Evolutionary conservation across 805 yeast genomes (phyloP).

Genomic region (Dipodascus geniculatus): DNA sequence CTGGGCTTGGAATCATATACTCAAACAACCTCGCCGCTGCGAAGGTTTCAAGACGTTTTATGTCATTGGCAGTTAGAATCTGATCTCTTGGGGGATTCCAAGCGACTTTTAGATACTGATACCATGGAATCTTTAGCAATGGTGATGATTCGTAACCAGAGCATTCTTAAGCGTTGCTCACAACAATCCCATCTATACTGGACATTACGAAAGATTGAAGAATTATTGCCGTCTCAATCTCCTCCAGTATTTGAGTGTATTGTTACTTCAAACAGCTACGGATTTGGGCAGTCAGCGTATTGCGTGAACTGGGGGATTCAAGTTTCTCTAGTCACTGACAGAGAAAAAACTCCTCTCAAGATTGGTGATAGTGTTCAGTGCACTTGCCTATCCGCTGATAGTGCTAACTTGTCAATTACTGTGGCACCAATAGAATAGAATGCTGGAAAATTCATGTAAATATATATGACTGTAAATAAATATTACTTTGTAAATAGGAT

Average conservation of each 20-base stretch:
- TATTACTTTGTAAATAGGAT: too few relatives aligned
- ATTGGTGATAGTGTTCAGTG: neutral
- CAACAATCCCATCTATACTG: slow-evolving; percentile 9
- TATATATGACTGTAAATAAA: neutral
- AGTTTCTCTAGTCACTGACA: neutral
- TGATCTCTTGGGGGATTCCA: slow-evolving; percentile 21
- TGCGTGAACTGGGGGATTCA: slow-evolving; percentile 2
- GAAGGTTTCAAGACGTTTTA: slow-evolving; percentile 70
- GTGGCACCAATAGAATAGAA: neutral
- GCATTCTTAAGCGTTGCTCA: slow-evolving; percentile 9
- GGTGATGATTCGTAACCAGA: slow-evolving; percentile 8
- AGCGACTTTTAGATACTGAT: slow-evolving; percentile 2
- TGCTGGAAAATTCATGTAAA: too few relatives aligned
- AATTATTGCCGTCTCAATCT: neutral
- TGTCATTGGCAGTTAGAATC: slow-evolving; percentile 68
- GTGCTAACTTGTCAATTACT: neutral
- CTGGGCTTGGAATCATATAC: slow-evolving; percentile 53
- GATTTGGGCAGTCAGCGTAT: neutral
- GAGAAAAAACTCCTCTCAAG: neutral
- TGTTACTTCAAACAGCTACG: neutral
- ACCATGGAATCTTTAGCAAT: slow-evolving; percentile 8
- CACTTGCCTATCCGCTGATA: neutral
- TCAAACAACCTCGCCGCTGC: slow-evolving; percentile 79
- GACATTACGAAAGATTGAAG: slow-evolving; percentile 11
- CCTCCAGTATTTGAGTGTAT: neutral